Evolutionary conservation across 495 filamentous ascomycete genomes (phyloP), one percentile per base, ranked within the genome.

Genomic region (Beverwykella pulmonaria): DNA sequence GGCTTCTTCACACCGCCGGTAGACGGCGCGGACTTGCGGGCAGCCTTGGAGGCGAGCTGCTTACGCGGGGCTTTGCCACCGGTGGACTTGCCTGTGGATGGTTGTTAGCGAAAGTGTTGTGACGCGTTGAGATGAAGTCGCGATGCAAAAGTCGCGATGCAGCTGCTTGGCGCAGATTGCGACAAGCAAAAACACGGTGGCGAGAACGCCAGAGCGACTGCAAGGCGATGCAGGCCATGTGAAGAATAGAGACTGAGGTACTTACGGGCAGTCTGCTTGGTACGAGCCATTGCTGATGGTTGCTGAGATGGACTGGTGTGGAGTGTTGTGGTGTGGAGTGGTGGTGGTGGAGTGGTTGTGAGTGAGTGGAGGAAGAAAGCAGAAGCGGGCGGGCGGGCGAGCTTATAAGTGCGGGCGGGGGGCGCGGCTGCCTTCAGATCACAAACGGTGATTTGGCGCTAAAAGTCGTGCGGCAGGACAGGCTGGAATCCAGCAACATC

Each of bases 181-280:
- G 39, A 44, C 39, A 44, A 44, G 39, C 39, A 44, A 44, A 56
- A 48, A 41, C 19, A 30, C 34, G 60, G 68, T 66, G 70, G 71
- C 73, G 73, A 29, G 9, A 36, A 34, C 12, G 52, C 25, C 25
- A 32, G 6, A 53, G 57, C 71, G 71, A 71, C 74, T 32, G 70
- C 58, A 58, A 69, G 29, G 19, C 26, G 48, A 49, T 36, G 34
- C 53, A 64, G 36, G 53, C 70, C 57, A 60, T 55, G 70, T 59
- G 63, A 53, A 22, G 46, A 41, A 25, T 41, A 46, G 4, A 49
- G 32, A 47, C 57, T 32, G 57, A 29, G 47, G 23, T 22, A 87
- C 87, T 88, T 91, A 88, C 94, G 94, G 79, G 94, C 94, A 81
- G 94, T 98, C 84, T 98, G 94, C 91, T 98, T 99, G 75, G 94